A percentile compares a stretch with the other conserved stretches of the same genome.
Evolutionary conservation across 139 green algal species (phyloP).

Genomic region (Picochlorum sp.): DNA sequence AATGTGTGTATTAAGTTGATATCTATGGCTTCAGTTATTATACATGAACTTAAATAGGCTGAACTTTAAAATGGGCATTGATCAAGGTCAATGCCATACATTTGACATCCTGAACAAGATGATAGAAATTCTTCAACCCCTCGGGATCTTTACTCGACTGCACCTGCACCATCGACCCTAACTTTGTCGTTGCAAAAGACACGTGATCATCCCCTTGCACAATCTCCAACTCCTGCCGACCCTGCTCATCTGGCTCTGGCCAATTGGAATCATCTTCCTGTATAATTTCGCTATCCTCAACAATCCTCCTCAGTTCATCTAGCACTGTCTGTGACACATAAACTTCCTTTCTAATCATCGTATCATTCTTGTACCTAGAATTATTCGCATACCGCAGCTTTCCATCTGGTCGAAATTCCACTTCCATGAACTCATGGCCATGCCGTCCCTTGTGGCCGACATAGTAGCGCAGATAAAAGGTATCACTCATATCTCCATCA

Average conservation of each 20-base stretch:
- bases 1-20: too few species aligned
- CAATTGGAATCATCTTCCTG: constrained; percentile 95
- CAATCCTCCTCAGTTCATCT: constrained; percentile 80
- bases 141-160: constrained; percentile 93
- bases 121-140: constrained; percentile 94
- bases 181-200: constrained; percentile 93
- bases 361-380: constrained; percentile 97
- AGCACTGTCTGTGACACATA: constrained; percentile 70
- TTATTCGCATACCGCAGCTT: constrained; percentile 98
- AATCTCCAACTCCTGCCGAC: constrained; percentile 93
- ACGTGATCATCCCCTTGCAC: constrained; percentile 88
- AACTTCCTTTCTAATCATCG: constrained; percentile 85
- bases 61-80: constrained; percentile 92
- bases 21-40: too few species aligned
- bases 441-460: constrained; percentile 87
- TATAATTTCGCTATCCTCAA: constrained; percentile 87
- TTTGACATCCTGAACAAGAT: constrained; percentile 97
- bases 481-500: neutral
- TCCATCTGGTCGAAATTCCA: constrained; percentile 86
- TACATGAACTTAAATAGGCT: constrained; percentile 35
- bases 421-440: constrained; percentile 97
- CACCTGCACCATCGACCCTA: constrained; percentile 90
- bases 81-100: constrained; percentile 93
- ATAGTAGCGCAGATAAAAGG: constrained; percentile 95
- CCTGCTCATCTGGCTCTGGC: constrained; percentile 82